phyloP scores from a whole-genome alignment of 2,329 filamentous ascomycete species.

The Penicillium sp. region DNA sequence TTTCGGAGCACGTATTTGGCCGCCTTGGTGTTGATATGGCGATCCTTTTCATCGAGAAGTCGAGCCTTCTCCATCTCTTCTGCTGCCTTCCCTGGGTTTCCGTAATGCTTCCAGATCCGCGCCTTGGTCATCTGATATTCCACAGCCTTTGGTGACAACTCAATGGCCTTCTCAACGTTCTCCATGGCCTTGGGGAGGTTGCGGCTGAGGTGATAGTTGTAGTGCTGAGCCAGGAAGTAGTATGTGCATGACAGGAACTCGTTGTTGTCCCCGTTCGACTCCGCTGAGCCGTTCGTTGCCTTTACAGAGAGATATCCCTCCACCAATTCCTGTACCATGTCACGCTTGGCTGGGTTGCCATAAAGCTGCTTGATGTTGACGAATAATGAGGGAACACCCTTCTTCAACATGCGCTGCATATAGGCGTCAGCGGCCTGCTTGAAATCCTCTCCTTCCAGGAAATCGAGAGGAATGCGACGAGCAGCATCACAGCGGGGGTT shows the following conservation, averaged over 20 bases:
- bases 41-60: conserved; percentile 79
- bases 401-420: conserved; percentile 78
- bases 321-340: conserved; percentile 70
- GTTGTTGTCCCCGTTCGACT: conserved; percentile 52
- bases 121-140: conserved; percentile 96
- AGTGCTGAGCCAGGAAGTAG: conserved; percentile 95
- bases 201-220: conserved; percentile 86
- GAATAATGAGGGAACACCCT: conserved; percentile 93
- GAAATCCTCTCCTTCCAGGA: conserved; percentile 80
- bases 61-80: conserved; percentile 86
- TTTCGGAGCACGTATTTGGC: conserved; percentile 96
- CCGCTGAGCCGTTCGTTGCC: conserved; percentile 50
- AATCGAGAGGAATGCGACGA: conserved; percentile 82
- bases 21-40: conserved; percentile 97
- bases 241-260: conserved; percentile 73
- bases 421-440: conserved; percentile 73
- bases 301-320: conserved; percentile 68
- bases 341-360: conserved; percentile 70
- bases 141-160: conserved; percentile 73
- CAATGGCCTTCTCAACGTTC: conserved; percentile 79
- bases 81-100: conserved; percentile 74
- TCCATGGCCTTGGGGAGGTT: conserved; percentile 77
- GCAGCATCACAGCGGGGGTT: conserved; percentile 81
- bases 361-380: conserved; percentile 96
- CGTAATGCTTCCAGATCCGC: conserved; percentile 87